These are phyloP conservation scores for Bipolaris bicolor DNA, from an alignment of 2,329 filamentous ascomycete species.

Conservation along the genomic window DNA sequence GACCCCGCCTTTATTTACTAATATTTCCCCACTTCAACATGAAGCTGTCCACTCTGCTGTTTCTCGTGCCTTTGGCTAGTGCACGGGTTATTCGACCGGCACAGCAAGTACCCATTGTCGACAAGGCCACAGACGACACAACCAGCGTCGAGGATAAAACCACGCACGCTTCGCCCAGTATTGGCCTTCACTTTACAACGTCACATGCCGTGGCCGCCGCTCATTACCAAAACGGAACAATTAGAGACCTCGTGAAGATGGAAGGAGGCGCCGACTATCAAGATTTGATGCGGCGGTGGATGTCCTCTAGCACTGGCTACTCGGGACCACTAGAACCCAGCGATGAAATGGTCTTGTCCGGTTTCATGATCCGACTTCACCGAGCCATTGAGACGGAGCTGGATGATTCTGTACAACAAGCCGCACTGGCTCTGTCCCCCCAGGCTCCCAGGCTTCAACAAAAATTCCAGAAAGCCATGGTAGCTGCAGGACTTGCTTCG, in stretches of 20 bases:
- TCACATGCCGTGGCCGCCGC: slow-evolving; percentile 34
- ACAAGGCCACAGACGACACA: neutral
- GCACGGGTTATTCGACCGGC: slow-evolving; percentile 11
- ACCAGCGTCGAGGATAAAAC: neutral
- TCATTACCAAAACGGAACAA: slow-evolving; percentile 32
- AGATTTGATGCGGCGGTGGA: slow-evolving; percentile 32
- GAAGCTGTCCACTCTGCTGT: slow-evolving; percentile 13
- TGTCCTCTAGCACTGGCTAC: slow-evolving; percentile 10
- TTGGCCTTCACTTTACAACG: slow-evolving; percentile 39
- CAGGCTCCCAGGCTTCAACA: slow-evolving; percentile 14
- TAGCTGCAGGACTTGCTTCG: slow-evolving; percentile 22
- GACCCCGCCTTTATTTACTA: neutral
- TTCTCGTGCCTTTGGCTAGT: slow-evolving; percentile 18
- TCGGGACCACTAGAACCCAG: slow-evolving; percentile 15
- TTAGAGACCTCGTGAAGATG: slow-evolving; percentile 29
- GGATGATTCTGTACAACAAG: slow-evolving; percentile 13
- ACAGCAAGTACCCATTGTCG: slow-evolving; percentile 13
- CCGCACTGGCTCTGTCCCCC: slow-evolving; percentile 28
- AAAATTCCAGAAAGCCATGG: slow-evolving; percentile 27
- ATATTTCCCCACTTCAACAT: slow-evolving; percentile 7
- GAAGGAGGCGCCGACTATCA: slow-evolving; percentile 32
- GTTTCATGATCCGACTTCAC: slow-evolving; percentile 24
- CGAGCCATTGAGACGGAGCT: slow-evolving; percentile 25
- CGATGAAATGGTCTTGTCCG: slow-evolving; percentile 26
- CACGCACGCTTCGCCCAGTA: slow-evolving; percentile 16